These are phyloP conservation scores for Hylodesmum podocarpum DNA, from an alignment of 306 rosid genomes.

Conservation along the genomic window DNA sequence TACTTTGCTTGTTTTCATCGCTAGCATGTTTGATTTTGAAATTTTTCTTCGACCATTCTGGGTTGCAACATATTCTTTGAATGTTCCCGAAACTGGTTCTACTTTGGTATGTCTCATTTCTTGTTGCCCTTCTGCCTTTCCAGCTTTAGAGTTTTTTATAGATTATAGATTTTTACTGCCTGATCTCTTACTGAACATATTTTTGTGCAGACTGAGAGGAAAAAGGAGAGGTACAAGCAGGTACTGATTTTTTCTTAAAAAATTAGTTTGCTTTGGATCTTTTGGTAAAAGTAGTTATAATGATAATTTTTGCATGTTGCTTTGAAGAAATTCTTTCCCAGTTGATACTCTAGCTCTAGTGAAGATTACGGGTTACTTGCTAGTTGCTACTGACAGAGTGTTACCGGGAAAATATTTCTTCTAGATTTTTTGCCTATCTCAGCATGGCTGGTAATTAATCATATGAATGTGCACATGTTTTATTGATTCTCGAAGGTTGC, in stretches of 20 bases:
- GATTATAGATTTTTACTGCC: not conserved
- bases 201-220: conserved; percentile 67
- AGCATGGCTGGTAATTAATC: not conserved
- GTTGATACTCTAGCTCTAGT: conserved; percentile 12
- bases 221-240: conserved; percentile 76
- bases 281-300: not conserved
- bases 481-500: conserved; percentile 8
- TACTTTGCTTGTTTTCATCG: not conserved
- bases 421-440: not conserved
- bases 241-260: conserved; percentile 42
- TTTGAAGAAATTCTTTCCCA: conserved; percentile 8
- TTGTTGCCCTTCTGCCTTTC: not conserved
- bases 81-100: not conserved
- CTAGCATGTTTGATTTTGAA: not conserved
- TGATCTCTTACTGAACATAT: conserved; percentile 20
- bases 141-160: not conserved
- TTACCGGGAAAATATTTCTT: not conserved
- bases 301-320: not conserved
- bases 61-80: not conserved
- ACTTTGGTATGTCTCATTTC: conserved; percentile 9
- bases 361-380: conserved; percentile 15
- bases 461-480: not conserved
- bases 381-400: not conserved
- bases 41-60: not conserved
- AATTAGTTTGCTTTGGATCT: conserved; percentile 3